Conservation (phyloP, 345 rosid genomes). For the Heritiera fomes region DNA sequence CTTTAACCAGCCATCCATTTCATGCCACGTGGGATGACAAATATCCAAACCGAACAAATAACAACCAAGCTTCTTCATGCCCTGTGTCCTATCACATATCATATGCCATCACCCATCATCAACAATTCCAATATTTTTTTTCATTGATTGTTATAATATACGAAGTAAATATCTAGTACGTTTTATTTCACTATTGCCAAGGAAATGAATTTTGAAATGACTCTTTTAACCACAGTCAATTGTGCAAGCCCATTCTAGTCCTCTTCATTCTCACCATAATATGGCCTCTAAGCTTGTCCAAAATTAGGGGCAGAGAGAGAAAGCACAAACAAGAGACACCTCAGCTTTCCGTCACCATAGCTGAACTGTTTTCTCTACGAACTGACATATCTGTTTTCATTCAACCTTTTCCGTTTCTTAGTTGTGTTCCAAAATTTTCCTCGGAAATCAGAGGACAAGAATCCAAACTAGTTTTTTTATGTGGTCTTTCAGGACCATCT, state of each 20-base stretch:
- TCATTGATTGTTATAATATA: background rate
- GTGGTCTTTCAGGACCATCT: slow-evolving; percentile 7
- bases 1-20: slow-evolving; percentile 39
- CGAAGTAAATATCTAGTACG: background rate
- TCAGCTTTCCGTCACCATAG: slow-evolving; percentile 37
- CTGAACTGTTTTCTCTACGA: slow-evolving; percentile 24
- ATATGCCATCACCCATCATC: slow-evolving; percentile 54
- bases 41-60: slow-evolving; percentile 48
- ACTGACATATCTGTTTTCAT: slow-evolving; percentile 51
- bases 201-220: slow-evolving; percentile 16
- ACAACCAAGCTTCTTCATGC: slow-evolving; percentile 67
- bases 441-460: slow-evolving; percentile 20
- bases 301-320: slow-evolving; percentile 39
- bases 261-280: slow-evolving; percentile 21
- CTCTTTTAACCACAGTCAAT: background rate
- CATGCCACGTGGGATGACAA: slow-evolving; percentile 49
- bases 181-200: background rate
- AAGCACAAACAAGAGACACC: slow-evolving; percentile 37
- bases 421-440: slow-evolving; percentile 32
- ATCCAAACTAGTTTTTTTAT: background rate
- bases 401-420: slow-evolving; percentile 37
- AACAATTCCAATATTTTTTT: slow-evolving; percentile 32
- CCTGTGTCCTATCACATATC: slow-evolving; percentile 34
- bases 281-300: slow-evolving; percentile 39
- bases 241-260: slow-evolving; percentile 4